Conservation (phyloP, 2,329 filamentous ascomycete genomes). For the Epichloe uncinata region DNA sequence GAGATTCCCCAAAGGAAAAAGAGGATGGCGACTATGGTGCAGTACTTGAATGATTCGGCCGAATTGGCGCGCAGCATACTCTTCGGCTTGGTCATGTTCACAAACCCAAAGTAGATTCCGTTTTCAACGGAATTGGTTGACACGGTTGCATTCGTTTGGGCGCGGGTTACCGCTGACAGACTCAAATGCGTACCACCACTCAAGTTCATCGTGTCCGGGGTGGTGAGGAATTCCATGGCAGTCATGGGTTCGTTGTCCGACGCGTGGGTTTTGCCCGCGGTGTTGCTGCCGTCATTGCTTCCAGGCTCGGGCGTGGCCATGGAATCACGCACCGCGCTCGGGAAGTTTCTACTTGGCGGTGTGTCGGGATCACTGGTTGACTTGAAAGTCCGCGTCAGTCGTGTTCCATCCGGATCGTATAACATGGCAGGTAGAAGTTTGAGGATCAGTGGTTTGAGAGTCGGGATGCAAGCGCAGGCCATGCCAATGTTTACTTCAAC, state of each 20-base stretch:
- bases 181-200: constrained; percentile 7
- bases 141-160: constrained; percentile 19
- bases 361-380: constrained; percentile 18
- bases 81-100: constrained; percentile 56
- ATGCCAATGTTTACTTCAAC: constrained; percentile 87
- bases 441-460: constrained; percentile 72
- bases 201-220: constrained; percentile 20
- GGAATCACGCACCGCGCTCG: not conserved
- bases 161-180: constrained; percentile 4
- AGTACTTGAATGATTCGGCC: constrained; percentile 56
- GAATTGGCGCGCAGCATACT: constrained; percentile 54
- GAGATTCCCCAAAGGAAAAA: constrained; percentile 88
- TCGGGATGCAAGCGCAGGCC: constrained; percentile 84
- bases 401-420: constrained; percentile 35
- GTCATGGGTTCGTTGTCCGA: constrained; percentile 19
- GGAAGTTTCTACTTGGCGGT: constrained; percentile 11
- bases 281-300: not conserved
- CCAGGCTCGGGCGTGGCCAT: not conserved
- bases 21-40: constrained; percentile 61
- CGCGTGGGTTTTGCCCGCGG: not conserved
- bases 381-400: constrained; percentile 13
- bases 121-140: constrained; percentile 27
- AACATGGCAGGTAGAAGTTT: constrained; percentile 45
- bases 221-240: constrained; percentile 34
- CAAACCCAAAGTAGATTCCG: constrained; percentile 60